These are phyloP conservation scores for Filosporella fistucella DNA, from an alignment of 495 filamentous ascomycete genomes.

Conservation along the genomic window DNA sequence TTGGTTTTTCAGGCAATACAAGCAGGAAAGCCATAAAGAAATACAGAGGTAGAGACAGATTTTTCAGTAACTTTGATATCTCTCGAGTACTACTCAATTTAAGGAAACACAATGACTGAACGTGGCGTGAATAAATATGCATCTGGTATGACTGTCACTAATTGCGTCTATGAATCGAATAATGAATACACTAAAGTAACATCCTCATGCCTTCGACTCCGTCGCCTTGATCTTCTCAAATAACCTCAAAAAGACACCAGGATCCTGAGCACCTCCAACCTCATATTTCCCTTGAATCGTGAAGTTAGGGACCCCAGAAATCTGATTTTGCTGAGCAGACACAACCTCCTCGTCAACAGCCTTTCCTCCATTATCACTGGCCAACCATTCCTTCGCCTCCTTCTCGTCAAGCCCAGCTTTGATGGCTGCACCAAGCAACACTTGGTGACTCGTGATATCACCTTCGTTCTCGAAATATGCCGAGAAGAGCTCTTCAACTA, in stretches of 20 bases:
- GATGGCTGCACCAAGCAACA: slow-evolving; percentile 56
- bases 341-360: slow-evolving; percentile 69
- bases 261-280: slow-evolving; percentile 62
- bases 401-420: slow-evolving; percentile 57
- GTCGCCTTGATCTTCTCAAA: slow-evolving; percentile 34
- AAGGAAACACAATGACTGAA: no score
- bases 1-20: no score
- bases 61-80: no score
- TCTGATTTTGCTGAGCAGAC: slow-evolving; percentile 48
- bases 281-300: slow-evolving; percentile 59
- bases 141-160: no score
- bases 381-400: slow-evolving; percentile 59
- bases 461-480: slow-evolving; percentile 73
- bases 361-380: slow-evolving; percentile 55
- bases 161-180: no score
- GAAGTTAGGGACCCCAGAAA: slow-evolving; percentile 74
- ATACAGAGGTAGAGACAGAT: no score
- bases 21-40: no score
- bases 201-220: slow-evolving; percentile 14
- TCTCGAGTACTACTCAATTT: no score
- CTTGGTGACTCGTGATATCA: slow-evolving; percentile 65
- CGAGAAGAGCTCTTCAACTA: slow-evolving; percentile 65
- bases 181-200: no score
- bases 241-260: slow-evolving; percentile 31
- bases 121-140: no score